Conservation (phyloP, 148 eudicot species). For the Talinum fruticosum region DNA sequence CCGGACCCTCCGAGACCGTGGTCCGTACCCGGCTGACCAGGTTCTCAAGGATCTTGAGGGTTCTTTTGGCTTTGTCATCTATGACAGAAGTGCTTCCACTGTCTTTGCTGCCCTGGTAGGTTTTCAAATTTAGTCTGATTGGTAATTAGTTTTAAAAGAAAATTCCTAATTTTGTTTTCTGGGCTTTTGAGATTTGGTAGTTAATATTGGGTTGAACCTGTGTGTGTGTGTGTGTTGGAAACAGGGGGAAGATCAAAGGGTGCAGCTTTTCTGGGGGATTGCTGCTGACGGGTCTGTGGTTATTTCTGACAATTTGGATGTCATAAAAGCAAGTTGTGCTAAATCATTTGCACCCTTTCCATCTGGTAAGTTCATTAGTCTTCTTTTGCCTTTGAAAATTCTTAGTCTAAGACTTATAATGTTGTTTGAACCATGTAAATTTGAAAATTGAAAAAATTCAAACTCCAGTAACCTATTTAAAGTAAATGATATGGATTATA, state of each 20-base stretch:
- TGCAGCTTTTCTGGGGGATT: constrained; percentile 75
- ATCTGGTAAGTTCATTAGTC: constrained; percentile 40
- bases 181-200: not conserved
- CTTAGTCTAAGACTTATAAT: not conserved
- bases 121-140: not conserved
- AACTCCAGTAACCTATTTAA: too few species aligned
- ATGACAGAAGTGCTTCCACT: constrained; percentile 60
- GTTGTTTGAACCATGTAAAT: not conserved
- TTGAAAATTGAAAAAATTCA: too few species aligned
- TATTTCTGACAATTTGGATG: constrained; percentile 55
- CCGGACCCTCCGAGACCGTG: constrained; percentile 81
- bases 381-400: not conserved
- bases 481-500: too few species aligned
- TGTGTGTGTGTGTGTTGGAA: constrained; percentile 2
- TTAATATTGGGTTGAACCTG: not conserved
- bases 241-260: constrained; percentile 60
- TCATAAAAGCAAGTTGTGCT: constrained; percentile 71
- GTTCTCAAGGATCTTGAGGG: constrained; percentile 89
- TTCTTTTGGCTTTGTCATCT: constrained; percentile 72
- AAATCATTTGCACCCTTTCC: constrained; percentile 97
- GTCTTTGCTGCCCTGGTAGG: constrained; percentile 65
- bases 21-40: constrained; percentile 83
- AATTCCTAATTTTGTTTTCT: not conserved
- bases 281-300: constrained; percentile 76
- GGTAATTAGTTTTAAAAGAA: not conserved